Evolutionary conservation across 768 basidiomycete genomes (phyloP).

Genomic region (Auricularia cornea): DNA sequence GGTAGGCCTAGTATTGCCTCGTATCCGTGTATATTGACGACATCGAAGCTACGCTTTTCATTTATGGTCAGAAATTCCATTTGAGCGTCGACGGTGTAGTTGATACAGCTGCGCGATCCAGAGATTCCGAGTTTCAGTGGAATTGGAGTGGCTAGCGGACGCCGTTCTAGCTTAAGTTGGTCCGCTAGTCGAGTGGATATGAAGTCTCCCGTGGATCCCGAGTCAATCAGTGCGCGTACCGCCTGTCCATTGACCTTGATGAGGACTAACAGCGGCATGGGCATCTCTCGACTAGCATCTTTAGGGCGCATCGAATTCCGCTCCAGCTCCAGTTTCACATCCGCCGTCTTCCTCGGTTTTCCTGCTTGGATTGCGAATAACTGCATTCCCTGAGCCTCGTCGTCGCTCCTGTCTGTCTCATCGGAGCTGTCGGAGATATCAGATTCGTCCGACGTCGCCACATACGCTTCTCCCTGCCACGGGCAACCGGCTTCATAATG

Average conservation of each 20-base stretch:
- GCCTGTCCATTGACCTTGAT: conserved; percentile 27
- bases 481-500: not conserved
- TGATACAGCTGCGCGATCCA: conserved; percentile 33
- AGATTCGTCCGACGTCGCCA: not conserved
- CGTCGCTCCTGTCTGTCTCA: too few species aligned
- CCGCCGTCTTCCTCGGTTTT: not conserved
- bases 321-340: not conserved
- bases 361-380: not conserved
- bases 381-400: not conserved
- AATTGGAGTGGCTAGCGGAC: conserved; percentile 24
- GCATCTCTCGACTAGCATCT: conserved; percentile 4
- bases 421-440: not conserved
- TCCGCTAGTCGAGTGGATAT: conserved; percentile 29
- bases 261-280: conserved; percentile 26
- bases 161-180: conserved; percentile 24
- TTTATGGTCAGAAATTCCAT: conserved; percentile 30
- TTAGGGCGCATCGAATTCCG: not conserved
- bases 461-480: not conserved
- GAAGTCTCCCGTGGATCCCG: conserved; percentile 35
- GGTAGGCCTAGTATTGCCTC: conserved; percentile 28
- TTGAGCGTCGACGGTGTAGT: conserved; percentile 14
- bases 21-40: conserved; percentile 31
- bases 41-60: conserved; percentile 24
- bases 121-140: conserved; percentile 32
- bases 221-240: conserved; percentile 28